A percentile compares a stretch with the other conserved stretches of the same genome.
These are phyloP conservation scores for Aureobasidium mangrovei DNA, from an alignment of 2,329 filamentous ascomycete species.

Conservation along the genomic window DNA sequence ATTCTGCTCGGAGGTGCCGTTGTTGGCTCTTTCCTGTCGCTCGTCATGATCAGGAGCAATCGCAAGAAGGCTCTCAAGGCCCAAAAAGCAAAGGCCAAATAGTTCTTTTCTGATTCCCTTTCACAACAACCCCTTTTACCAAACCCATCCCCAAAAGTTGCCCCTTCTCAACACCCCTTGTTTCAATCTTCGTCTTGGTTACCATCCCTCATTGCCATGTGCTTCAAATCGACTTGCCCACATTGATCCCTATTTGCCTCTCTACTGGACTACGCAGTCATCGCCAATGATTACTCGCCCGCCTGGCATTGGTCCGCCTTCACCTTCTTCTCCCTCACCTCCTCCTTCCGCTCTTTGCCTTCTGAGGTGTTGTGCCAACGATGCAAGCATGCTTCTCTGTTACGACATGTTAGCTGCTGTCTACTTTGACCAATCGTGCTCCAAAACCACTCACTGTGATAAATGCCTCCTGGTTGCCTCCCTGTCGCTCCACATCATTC, in stretches of 20 bases:
- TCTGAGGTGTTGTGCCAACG: constrained; percentile 20
- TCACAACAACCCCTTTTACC: constrained; percentile 2
- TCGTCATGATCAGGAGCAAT: constrained; percentile 99
- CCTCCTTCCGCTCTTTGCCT: constrained; percentile 14
- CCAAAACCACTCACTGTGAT: constrained; percentile 36
- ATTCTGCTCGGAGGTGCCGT: constrained; percentile 86
- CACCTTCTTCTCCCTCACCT: constrained; percentile 14
- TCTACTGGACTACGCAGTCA: constrained; percentile 22
- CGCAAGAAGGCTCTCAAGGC: constrained; percentile 94
- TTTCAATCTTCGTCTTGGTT: neutral
- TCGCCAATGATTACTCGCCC: constrained; percentile 20
- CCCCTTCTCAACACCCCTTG: neutral
- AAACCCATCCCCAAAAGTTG: neutral
- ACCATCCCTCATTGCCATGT: neutral
- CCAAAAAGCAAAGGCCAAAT: constrained; percentile 73
- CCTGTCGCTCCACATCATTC: constrained; percentile 52
- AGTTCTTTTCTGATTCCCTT: neutral
- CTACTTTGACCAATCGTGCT: neutral
- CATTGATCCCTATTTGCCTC: too few species aligned
- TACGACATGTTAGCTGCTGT: constrained; percentile 11
- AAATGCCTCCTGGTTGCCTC: constrained; percentile 48
- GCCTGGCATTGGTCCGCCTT: constrained; percentile 10
- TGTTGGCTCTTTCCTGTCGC: constrained; percentile 87
- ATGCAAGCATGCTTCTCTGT: constrained; percentile 22
- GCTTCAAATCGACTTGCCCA: too few species aligned